phyloP scores from a whole-genome alignment of 179 eudicot genomes.

The Beta macrorhiza region DNA sequence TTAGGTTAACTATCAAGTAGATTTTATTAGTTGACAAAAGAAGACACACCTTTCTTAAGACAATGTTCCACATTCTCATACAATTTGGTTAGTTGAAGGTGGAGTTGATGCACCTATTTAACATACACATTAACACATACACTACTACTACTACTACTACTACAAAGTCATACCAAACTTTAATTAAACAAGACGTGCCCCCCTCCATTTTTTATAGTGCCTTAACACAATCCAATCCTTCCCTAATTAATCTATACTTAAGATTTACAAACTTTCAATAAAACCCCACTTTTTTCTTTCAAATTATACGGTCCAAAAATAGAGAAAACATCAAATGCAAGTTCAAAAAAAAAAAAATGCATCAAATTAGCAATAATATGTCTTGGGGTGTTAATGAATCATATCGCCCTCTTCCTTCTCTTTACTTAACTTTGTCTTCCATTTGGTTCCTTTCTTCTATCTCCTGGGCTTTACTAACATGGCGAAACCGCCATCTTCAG shows the following conservation, averaged over 20 bases:
- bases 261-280: background rate
- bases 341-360: background rate
- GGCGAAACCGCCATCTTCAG: constrained; percentile 64
- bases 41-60: background rate
- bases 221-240: background rate
- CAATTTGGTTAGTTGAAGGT: constrained; percentile 13
- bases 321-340: background rate
- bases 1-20: too few species aligned
- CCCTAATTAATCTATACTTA: background rate
- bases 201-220: constrained; percentile 15
- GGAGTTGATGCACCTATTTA: constrained; percentile 23
- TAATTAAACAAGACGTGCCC: constrained; percentile 8
- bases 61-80: background rate
- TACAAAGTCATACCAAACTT: constrained; percentile 16
- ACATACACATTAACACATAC: background rate
- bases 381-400: constrained; percentile 42
- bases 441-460: constrained; percentile 57
- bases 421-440: constrained; percentile 49
- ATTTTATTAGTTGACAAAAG: too few species aligned
- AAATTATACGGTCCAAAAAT: too few species aligned
- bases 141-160: too few species aligned
- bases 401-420: constrained; percentile 52
- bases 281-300: background rate
- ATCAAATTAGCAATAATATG: background rate
- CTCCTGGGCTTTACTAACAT: constrained; percentile 60